A percentile compares a stretch with the other conserved stretches of the same genome.
Evolutionary conservation across 73 alveolate species (phyloP).

Genomic region (Tetrahymena malaccensis): DNA sequence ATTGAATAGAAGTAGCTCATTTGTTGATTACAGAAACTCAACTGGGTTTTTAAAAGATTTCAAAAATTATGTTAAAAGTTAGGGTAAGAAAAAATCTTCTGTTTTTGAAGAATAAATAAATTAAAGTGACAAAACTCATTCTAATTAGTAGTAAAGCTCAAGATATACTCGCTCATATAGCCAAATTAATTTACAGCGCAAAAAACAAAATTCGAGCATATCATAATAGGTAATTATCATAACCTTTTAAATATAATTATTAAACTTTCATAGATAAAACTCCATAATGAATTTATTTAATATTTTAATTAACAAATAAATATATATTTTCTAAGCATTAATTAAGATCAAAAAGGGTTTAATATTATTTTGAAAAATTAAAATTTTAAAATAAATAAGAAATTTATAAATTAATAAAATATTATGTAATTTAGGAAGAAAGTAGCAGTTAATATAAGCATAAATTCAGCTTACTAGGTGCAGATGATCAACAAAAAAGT

Average conservation of each 20-base stretch:
- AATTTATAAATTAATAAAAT: no score
- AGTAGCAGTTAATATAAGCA: not conserved
- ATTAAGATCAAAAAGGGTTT: no score
- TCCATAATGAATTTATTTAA: not conserved
- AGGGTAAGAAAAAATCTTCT: not conserved
- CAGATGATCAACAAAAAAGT: not conserved
- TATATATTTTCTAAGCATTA: no score
- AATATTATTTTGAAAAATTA: no score
- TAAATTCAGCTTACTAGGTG: not conserved
- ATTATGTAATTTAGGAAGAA: not conserved
- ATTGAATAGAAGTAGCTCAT: not conserved
- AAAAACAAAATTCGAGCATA: not conserved
- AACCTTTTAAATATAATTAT: no score
- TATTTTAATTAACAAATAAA: no score
- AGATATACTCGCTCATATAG: not conserved
- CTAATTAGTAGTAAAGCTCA: not conserved
- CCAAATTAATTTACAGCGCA: not conserved
- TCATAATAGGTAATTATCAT: not conserved
- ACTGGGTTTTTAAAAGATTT: not conserved
- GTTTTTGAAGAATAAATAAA: not conserved
- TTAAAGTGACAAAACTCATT: not conserved
- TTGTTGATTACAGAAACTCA: not conserved
- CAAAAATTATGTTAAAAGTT: not conserved
- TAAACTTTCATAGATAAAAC: no score
- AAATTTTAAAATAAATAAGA: no score